A percentile compares a stretch with the other conserved stretches of the same genome.
Evolutionary conservation across 306 rosid species (phyloP).

Genomic region (Quercus robur): DNA sequence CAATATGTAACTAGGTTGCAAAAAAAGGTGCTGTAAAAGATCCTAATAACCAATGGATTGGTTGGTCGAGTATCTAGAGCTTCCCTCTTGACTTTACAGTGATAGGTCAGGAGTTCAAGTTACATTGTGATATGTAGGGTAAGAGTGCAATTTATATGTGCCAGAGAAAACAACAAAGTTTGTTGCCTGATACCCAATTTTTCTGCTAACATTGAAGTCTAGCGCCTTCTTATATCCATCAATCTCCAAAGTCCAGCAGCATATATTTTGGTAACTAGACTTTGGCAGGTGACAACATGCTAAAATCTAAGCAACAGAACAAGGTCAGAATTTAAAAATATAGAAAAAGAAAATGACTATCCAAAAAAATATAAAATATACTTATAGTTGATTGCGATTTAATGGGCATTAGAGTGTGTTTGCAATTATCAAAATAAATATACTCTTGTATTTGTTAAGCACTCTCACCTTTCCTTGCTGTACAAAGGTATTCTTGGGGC

Average conservation of each 20-base stretch:
- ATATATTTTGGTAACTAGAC: neutral
- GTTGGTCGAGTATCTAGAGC: neutral
- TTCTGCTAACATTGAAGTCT: neutral
- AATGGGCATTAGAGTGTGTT: neutral
- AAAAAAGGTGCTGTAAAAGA: neutral
- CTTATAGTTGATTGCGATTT: neutral
- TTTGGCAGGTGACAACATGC: neutral
- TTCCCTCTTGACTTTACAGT: neutral
- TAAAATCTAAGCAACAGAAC: neutral
- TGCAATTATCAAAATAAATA: neutral
- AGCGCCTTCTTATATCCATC: neutral
- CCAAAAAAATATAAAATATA: neutral
- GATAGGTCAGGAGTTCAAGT: neutral
- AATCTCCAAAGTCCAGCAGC: neutral
- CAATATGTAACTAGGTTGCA: neutral
- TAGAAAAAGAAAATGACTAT: neutral
- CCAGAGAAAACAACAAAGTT: neutral
- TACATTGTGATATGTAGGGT: neutral
- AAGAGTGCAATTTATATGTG: neutral
- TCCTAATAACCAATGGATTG: neutral
- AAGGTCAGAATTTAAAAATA: conserved; percentile 3
- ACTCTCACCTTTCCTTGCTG: conserved; percentile 49
- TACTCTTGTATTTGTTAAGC: conserved; percentile 12
- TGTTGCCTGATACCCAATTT: neutral
- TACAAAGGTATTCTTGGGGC: conserved; percentile 34